Percentiles rank a stretch among this genome's conserved stretches.
These are phyloP conservation scores for Closterium sp. DNA, from an alignment of 139 green algal species.

Conservation along the genomic window DNA sequence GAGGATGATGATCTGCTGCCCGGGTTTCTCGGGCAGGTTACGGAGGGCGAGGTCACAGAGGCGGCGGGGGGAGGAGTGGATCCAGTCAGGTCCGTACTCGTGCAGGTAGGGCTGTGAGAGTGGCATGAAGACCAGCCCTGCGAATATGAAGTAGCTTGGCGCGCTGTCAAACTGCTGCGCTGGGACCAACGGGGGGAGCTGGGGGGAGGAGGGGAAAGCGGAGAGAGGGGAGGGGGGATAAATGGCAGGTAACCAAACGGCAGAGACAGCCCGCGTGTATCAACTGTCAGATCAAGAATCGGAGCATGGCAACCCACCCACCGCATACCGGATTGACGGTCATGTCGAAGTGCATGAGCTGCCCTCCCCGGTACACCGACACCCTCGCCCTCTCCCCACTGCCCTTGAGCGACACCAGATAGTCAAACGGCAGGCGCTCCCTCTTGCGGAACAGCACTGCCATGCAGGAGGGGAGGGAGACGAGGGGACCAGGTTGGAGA, in stretches of 20 bases:
- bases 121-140: conserved; percentile 77
- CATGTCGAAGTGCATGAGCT: conserved; percentile 54
- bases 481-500: too few species aligned
- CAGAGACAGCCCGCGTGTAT: too few species aligned
- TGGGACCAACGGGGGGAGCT: conserved; percentile 22
- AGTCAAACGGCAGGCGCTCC: conserved; percentile 75
- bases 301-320: too few species aligned
- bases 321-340: not conserved
- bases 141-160: conserved; percentile 86
- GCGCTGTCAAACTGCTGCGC: conserved; percentile 66
- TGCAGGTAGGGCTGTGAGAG: conserved; percentile 69
- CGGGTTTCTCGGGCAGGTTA: conserved; percentile 50
- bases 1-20: conserved; percentile 66
- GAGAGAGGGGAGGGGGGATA: too few species aligned
- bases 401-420: conserved; percentile 59
- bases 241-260: too few species aligned
- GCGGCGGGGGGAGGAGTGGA: conserved; percentile 50
- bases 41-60: conserved; percentile 69
- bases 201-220: too few species aligned
- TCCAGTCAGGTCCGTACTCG: conserved; percentile 74
- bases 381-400: conserved; percentile 37
- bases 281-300: too few species aligned
- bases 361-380: conserved; percentile 55
- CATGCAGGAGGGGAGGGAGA: too few species aligned
- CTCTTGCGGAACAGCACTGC: conserved; percentile 63